Evolutionary conservation across 192 early-diverging fungal species (phyloP).

Genomic region (Coemansia reversa): DNA sequence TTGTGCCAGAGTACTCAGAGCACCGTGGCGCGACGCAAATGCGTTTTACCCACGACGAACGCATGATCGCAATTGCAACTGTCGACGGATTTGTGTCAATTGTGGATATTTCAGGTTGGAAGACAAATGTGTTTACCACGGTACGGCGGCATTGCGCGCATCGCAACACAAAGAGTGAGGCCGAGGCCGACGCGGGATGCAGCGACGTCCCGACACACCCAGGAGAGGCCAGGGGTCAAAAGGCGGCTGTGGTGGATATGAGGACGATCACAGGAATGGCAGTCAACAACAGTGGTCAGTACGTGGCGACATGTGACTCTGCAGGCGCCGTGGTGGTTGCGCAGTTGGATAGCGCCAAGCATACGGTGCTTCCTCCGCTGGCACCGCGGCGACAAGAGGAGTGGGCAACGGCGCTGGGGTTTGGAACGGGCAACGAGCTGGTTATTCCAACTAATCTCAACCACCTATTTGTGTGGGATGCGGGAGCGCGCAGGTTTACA

Average conservation of each 20-base stretch:
- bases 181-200: constrained; percentile 48
- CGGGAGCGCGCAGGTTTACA: constrained; percentile 63
- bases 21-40: constrained; percentile 66
- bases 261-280: constrained; percentile 69
- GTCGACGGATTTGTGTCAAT: constrained; percentile 73
- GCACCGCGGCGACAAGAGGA: constrained; percentile 15
- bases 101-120: constrained; percentile 70
- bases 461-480: constrained; percentile 71
- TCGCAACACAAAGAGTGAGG: constrained; percentile 48
- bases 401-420: constrained; percentile 33
- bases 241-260: constrained; percentile 29
- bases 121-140: constrained; percentile 58
- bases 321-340: constrained; percentile 72
- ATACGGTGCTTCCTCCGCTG: constrained; percentile 17
- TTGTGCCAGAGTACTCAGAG: constrained; percentile 47
- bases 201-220: constrained; percentile 51
- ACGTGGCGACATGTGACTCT: constrained; percentile 79
- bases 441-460: constrained; percentile 66
- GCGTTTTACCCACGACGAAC: constrained; percentile 77
- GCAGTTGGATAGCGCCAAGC: constrained; percentile 66
- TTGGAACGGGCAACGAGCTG: constrained; percentile 26
- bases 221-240: constrained; percentile 24
- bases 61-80: constrained; percentile 72
- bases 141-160: constrained; percentile 69
- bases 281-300: constrained; percentile 76